Percentiles rank a stretch among this genome's conserved stretches.
Conservation (phyloP, 2,329 filamentous ascomycete genomes). For the Colletotrichum sp. region DNA sequence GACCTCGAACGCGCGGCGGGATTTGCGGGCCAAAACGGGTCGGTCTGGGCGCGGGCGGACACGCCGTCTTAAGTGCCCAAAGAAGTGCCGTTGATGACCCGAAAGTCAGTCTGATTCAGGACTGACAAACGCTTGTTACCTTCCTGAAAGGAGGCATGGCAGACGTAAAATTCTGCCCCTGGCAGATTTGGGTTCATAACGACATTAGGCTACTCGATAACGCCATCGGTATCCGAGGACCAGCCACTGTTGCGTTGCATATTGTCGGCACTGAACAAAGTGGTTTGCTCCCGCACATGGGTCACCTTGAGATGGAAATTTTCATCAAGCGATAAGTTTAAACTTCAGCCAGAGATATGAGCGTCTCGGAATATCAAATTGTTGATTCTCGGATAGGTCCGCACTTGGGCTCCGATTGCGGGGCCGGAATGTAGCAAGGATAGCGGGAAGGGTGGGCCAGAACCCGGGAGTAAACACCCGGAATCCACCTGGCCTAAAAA, state of each 20-base stretch:
- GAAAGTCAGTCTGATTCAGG: background rate
- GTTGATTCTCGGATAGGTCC: background rate
- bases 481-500: background rate
- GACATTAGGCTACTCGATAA: conserved; percentile 9
- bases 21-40: background rate
- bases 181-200: conserved; percentile 9
- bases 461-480: background rate
- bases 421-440: background rate
- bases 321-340: background rate
- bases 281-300: background rate
- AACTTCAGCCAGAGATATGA: background rate
- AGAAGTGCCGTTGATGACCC: background rate
- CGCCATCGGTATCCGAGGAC: conserved; percentile 1
- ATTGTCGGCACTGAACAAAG: background rate
- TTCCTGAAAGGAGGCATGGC: background rate
- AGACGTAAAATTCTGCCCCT: background rate
- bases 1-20: background rate
- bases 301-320: background rate
- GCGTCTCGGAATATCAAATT: background rate
- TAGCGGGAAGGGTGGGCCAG: background rate
- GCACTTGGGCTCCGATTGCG: background rate
- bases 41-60: background rate
- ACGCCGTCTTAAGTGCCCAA: background rate
- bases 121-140: background rate
- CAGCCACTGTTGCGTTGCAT: background rate